Evolutionary conservation across 345 rosid genomes (phyloP).

Genomic region (Reutealis trisperma): DNA sequence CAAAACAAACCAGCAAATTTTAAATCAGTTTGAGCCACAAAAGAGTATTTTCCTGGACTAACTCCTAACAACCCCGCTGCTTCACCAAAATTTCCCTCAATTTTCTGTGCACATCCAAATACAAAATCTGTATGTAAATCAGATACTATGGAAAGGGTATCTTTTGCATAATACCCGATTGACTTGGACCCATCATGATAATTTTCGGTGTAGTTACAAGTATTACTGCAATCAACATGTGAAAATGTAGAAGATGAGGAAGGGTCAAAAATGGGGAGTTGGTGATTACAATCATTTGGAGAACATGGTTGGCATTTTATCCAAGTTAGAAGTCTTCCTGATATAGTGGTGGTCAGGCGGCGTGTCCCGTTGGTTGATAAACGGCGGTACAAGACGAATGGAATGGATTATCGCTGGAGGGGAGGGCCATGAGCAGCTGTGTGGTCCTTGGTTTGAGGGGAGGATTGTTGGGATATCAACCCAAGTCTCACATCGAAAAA

Average conservation of each 20-base stretch:
- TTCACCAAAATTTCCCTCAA: not conserved
- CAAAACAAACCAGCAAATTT: constrained; percentile 12
- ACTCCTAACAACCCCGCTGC: constrained; percentile 25
- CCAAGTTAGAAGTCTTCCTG: too few species aligned
- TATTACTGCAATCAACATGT: constrained; percentile 12
- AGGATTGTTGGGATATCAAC: too few species aligned
- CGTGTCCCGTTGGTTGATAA: too few species aligned
- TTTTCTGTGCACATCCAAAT: constrained; percentile 30
- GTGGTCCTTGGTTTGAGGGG: too few species aligned
- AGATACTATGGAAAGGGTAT: constrained; percentile 20
- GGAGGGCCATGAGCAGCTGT: too few species aligned
- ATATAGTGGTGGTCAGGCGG: too few species aligned
- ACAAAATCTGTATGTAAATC: not conserved
- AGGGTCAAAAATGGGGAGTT: constrained; percentile 19
- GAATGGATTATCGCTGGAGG: too few species aligned
- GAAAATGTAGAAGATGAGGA: constrained; percentile 22
- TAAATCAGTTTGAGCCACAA: constrained; percentile 17
- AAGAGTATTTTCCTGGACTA: not conserved
- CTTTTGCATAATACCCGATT: constrained; percentile 15
- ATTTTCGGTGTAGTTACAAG: not conserved
- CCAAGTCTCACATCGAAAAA: too few species aligned
- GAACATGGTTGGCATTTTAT: constrained; percentile 5
- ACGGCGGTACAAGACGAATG: too few species aligned
- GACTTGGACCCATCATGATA: constrained; percentile 24
- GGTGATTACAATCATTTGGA: not conserved